Percentiles rank a stretch among this genome's conserved stretches.
Conservation (phyloP, 371 early-diverging fungal genomes). For the Actinomucor elegans region DNA sequence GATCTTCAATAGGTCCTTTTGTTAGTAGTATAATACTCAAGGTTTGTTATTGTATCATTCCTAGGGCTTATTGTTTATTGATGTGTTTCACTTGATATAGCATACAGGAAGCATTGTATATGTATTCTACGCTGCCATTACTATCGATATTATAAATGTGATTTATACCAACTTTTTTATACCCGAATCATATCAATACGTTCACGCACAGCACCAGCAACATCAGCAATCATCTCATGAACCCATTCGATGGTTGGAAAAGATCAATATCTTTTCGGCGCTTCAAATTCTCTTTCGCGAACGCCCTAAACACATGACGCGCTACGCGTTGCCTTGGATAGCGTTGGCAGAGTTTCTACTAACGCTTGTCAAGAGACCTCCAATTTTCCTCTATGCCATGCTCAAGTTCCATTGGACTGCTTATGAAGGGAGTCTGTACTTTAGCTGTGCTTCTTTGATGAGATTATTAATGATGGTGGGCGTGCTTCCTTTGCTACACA, state of each 20-base stretch:
- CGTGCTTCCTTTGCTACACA: conserved; percentile 30
- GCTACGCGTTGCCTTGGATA: conserved; percentile 26
- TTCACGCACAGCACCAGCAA: neutral
- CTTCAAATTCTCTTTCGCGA: conserved; percentile 21
- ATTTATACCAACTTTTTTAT: conserved; percentile 27
- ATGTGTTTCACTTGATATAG: conserved; percentile 7
- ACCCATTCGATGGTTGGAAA: conserved; percentile 9
- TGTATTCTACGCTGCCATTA: conserved; percentile 39
- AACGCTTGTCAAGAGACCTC: conserved; percentile 31
- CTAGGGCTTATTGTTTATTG: too few relatives aligned
- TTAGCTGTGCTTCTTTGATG: conserved; percentile 20
- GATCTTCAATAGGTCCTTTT: conserved; percentile 30
- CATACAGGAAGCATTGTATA: conserved; percentile 23
- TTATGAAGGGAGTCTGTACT: conserved; percentile 38
- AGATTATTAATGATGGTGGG: conserved; percentile 23
- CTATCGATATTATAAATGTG: conserved; percentile 14
- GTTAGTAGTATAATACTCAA: conserved; percentile 9
- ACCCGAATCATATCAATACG: conserved; percentile 45
- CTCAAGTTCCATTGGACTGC: conserved; percentile 44
- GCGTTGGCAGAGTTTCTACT: conserved; percentile 26
- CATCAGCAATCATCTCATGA: neutral
- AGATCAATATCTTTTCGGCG: conserved; percentile 38
- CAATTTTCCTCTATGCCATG: conserved; percentile 46
- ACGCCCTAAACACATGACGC: conserved; percentile 2
- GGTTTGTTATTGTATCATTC: too few relatives aligned